Percentiles rank a stretch among this genome's conserved stretches.
These are phyloP conservation scores for Marvania coccoides DNA, from an alignment of 139 green algal genomes.

Conservation along the genomic window DNA sequence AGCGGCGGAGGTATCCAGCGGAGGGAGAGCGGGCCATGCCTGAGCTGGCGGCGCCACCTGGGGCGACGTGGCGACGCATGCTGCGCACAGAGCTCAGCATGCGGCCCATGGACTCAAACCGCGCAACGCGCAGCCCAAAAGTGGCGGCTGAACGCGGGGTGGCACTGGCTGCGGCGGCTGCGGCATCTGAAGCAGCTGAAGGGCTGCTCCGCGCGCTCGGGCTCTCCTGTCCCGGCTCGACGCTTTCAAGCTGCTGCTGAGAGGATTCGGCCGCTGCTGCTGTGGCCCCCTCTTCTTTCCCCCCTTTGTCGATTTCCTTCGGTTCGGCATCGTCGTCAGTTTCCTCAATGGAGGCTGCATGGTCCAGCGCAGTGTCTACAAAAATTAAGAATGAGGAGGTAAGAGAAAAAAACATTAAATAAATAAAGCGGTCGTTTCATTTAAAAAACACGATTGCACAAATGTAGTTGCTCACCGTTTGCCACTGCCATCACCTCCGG, in stretches of 20 bases:
- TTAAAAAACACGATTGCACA: not conserved
- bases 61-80: not conserved
- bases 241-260: no score
- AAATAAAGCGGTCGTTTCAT: not conserved
- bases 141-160: not conserved
- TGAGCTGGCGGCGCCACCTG: not conserved
- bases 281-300: not conserved
- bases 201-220: not conserved
- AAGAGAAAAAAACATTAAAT: not conserved
- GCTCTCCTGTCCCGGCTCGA: no score
- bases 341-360: constrained; percentile 22
- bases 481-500: constrained; percentile 34
- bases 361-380: constrained; percentile 25
- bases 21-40: no score
- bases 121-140: not conserved
- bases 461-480: not conserved
- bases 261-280: no score
- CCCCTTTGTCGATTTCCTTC: not conserved
- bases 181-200: not conserved
- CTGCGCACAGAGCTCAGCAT: not conserved
- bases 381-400: not conserved
- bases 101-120: not conserved
- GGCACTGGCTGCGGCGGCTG: not conserved
- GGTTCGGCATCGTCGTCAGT: not conserved
- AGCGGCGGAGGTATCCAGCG: not conserved